Conservation (phyloP, 1,139 yeast species). For the Pichia sp. region DNA sequence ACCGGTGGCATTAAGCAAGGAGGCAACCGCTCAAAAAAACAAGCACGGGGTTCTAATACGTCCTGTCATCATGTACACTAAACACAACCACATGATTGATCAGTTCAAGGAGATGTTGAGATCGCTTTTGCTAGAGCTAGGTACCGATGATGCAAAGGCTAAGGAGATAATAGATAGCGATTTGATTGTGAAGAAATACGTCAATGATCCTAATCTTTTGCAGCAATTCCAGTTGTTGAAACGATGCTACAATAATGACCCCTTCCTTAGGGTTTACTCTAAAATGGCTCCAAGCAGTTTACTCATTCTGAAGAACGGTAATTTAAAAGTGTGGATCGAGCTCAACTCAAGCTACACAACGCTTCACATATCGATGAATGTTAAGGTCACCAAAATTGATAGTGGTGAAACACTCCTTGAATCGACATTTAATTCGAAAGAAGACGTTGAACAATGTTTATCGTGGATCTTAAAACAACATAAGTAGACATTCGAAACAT, state of each 20-base stretch:
- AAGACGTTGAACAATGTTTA: conserved; percentile 62
- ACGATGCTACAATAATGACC: conserved; percentile 18
- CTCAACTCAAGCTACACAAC: conserved; percentile 23
- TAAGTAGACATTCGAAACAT: background rate
- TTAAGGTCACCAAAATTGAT: conserved; percentile 18
- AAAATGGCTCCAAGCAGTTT: conserved; percentile 27
- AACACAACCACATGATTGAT: conserved; percentile 52
- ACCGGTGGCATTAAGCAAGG: conserved; percentile 39
- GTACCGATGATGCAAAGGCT: conserved; percentile 7
- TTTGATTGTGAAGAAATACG: conserved; percentile 18
- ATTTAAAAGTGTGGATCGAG: conserved; percentile 26
- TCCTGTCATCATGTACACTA: conserved; percentile 65
- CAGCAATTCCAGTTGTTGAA: conserved; percentile 5
- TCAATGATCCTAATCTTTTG: conserved; percentile 24
- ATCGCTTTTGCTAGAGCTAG: conserved; percentile 4
- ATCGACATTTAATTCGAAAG: conserved; percentile 54
- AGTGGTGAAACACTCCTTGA: conserved; percentile 36
- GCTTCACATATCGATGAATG: conserved; percentile 22
- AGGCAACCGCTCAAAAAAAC: conserved; percentile 5
- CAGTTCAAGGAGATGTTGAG: conserved; percentile 42
- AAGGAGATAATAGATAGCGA: conserved; percentile 13
- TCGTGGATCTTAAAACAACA: conserved; percentile 41
- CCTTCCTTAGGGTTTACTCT: conserved; percentile 25
- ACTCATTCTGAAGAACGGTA: conserved; percentile 18
- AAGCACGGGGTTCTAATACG: conserved; percentile 45